Conservation (phyloP, 768 basidiomycete genomes). For the Hericium coralloides region DNA sequence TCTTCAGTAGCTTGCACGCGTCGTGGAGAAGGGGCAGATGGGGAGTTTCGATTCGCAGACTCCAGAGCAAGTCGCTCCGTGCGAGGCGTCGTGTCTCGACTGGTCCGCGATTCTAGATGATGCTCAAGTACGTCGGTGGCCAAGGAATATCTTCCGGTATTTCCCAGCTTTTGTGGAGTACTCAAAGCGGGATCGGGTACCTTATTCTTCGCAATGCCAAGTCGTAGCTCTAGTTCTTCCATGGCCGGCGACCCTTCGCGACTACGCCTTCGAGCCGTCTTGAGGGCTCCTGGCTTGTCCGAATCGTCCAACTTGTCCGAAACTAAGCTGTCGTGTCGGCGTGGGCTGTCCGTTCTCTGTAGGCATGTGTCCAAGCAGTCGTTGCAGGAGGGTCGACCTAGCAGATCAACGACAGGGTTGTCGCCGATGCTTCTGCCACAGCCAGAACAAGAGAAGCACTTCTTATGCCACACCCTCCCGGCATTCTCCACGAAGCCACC, state of each 20-base stretch:
- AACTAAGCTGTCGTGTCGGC: slow-evolving; percentile 23
- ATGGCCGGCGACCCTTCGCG: slow-evolving; percentile 25
- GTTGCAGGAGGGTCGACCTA: slow-evolving; percentile 69
- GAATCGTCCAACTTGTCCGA: slow-evolving; percentile 20
- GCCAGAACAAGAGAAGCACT: slow-evolving; percentile 67
- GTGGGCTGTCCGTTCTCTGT: slow-evolving; percentile 32
- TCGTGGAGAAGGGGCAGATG: too few relatives aligned
- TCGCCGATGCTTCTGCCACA: slow-evolving; percentile 72
- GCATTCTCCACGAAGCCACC: slow-evolving; percentile 69
- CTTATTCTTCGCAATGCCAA: too few relatives aligned
- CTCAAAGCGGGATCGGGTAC: too few relatives aligned
- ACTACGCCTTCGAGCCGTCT: slow-evolving; percentile 20
- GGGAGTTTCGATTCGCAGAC: too few relatives aligned
- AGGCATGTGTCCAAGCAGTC: slow-evolving; percentile 78
- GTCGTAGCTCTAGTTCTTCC: too few relatives aligned
- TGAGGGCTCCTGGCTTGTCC: slow-evolving; percentile 38
- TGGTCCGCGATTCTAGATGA: too few relatives aligned
- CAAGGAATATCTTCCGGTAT: too few relatives aligned
- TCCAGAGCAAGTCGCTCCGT: too few relatives aligned
- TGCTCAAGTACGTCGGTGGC: too few relatives aligned
- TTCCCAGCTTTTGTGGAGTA: too few relatives aligned
- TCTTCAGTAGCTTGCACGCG: neutral
- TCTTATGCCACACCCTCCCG: slow-evolving; percentile 72
- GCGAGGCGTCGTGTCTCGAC: too few relatives aligned
- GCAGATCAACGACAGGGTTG: slow-evolving; percentile 81